Percentiles rank a stretch among this genome's conserved stretches.
Evolutionary conservation across 2,329 filamentous ascomycete species (phyloP).

Genomic region (Pseudogymnoascus sp.): DNA sequence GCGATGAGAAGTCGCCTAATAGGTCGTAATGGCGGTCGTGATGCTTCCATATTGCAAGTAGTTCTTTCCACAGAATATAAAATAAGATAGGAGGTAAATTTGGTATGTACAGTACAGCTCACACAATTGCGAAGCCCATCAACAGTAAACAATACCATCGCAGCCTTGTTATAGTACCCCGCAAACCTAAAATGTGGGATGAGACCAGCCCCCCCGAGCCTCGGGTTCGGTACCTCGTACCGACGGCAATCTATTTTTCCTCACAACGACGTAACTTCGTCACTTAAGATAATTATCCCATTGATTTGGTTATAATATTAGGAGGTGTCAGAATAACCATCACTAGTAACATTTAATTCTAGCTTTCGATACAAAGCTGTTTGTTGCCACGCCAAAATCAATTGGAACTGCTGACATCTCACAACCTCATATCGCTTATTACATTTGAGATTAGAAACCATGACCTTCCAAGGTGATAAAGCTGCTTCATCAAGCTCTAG

Average conservation of each 20-base stretch:
- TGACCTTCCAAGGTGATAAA: background rate
- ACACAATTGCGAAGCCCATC: background rate
- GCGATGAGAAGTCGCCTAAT: conserved; percentile 44
- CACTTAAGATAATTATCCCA: background rate
- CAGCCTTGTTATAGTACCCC: background rate
- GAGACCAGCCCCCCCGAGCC: background rate
- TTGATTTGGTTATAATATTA: background rate
- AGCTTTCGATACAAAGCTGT: background rate
- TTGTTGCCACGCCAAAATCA: background rate
- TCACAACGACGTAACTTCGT: background rate
- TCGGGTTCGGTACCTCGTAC: background rate
- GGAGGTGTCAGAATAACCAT: background rate
- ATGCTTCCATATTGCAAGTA: background rate
- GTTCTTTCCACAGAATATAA: background rate
- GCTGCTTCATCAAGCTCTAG: background rate
- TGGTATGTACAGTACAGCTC: background rate
- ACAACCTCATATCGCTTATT: background rate
- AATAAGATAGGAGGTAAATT: background rate
- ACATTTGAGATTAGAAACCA: background rate
- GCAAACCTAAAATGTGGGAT: background rate
- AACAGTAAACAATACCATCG: background rate
- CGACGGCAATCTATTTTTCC: background rate
- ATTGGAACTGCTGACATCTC: background rate
- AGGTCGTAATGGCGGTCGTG: conserved; percentile 16
- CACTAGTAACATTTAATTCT: background rate